These are phyloP conservation scores for Thalassiosira hispida DNA, from an alignment of 352 stramenopile genomes.

Conservation along the genomic window DNA sequence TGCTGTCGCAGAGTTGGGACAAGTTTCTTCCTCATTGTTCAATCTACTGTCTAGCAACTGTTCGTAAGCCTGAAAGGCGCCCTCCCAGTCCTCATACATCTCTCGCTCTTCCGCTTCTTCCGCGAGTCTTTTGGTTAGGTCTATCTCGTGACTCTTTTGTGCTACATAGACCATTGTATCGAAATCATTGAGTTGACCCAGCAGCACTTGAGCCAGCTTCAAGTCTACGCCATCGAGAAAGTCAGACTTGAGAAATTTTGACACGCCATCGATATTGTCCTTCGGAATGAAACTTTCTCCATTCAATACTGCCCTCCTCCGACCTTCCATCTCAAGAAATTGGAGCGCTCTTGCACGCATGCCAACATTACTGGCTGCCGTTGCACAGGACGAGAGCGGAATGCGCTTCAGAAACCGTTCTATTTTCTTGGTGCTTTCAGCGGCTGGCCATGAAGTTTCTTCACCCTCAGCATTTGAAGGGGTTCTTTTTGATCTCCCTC, in stretches of 20 bases:
- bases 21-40: conserved; percentile 21
- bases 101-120: conserved; percentile 64
- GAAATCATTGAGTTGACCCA: conserved; percentile 82
- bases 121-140: conserved; percentile 42
- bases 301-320: conserved; percentile 35
- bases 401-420: conserved; percentile 68
- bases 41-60: conserved; percentile 75
- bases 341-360: conserved; percentile 79
- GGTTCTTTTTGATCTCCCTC: conserved; percentile 46
- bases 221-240: conserved; percentile 60
- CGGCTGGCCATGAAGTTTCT: conserved; percentile 59
- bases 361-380: conserved; percentile 71
- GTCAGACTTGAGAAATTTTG: conserved; percentile 47
- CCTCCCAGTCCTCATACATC: conserved; percentile 78
- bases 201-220: conserved; percentile 65
- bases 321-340: conserved; percentile 78
- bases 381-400: conserved; percentile 65
- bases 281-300: conserved; percentile 19
- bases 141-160: conserved; percentile 52
- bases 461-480: neutral
- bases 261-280: conserved; percentile 12
- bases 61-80: conserved; percentile 82
- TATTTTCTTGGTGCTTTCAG: conserved; percentile 73
- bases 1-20: conserved; percentile 41
- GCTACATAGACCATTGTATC: conserved; percentile 80